Base-by-base conservation (phyloP, 805 yeast genomes). In the Candida maesae region DNA sequence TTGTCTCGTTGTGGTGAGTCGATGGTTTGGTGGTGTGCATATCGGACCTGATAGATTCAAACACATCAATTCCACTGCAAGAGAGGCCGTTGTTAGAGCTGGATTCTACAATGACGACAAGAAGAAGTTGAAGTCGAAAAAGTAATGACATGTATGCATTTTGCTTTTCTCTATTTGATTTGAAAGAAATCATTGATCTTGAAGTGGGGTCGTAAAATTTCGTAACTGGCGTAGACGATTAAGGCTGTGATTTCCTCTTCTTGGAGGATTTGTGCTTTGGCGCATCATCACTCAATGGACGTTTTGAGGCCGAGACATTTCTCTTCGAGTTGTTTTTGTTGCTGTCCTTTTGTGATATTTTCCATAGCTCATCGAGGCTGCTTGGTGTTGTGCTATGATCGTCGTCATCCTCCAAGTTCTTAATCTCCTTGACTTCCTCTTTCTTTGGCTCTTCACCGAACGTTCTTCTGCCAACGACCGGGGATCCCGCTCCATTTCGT, bases 21-120 rank as follows among this genome's bases (percentile, higher is more conserved):
- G 99, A 45, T 91, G 97, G 96, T 93, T 76, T 60, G 96, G 96
- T 14, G 99, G 99, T 5, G 72, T 74, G 0, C 95, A 84, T 50
- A 63, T 93, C 17, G 99, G 99, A 0, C 93, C 98, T 0, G 97
- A 87, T 61, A 68, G 96, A 47, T 93, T 93, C 67, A 89, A 85
- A 53, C 98, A 93, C 60, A 93, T 93, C 43, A 93, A 91, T 56
- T 71, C 89, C 4, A 78, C 88, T 1, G 90, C 97, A 0, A 70
- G 97, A 55, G 93, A 88, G 36, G 96, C 91, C 0, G 71, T 93
- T 0, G 63, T 79, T 2, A 73, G 68, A 39, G 95, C 87, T 3
- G 79, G 78, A 0, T 77, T 81, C 50, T 43, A 38, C 36, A 20
- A 16, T 5, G 57, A 57, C 17, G 54, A 51, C 15, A 56, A 53